A percentile compares a stretch with the other conserved stretches of the same genome.
Conservation (phyloP, 1,284 basidiomycete genomes). For the Trametes hirsuta region DNA sequence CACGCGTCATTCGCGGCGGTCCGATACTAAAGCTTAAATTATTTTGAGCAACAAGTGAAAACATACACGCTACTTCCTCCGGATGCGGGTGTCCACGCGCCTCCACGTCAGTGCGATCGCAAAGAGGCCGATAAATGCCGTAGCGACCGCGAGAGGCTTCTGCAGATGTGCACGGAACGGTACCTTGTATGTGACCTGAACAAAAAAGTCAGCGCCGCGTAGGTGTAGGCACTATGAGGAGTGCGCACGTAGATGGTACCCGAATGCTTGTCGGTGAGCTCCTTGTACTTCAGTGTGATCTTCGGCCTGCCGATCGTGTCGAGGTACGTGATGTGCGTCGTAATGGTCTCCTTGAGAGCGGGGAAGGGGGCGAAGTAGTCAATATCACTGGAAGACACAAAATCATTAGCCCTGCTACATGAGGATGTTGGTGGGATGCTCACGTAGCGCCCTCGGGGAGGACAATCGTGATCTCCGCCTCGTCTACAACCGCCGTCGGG, state of each 20-base stretch:
- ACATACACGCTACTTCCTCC: conserved; percentile 43
- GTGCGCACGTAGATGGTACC: conserved; percentile 71
- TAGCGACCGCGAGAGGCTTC: conserved; percentile 80
- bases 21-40: conserved; percentile 16
- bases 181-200: conserved; percentile 85
- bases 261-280: conserved; percentile 81
- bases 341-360: conserved; percentile 60
- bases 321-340: conserved; percentile 84
- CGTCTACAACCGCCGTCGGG: conserved; percentile 79
- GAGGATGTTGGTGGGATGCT: conserved; percentile 38
- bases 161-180: conserved; percentile 76
- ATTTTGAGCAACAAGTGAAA: conserved; percentile 15
- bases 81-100: conserved; percentile 69
- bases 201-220: conserved; percentile 3
- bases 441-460: conserved; percentile 94
- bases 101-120: conserved; percentile 59
- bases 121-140: conserved; percentile 69
- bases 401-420: not conserved
- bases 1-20: not conserved
- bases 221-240: not conserved
- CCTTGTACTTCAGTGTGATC: conserved; percentile 73
- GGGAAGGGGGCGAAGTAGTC: conserved; percentile 81
- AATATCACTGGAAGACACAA: conserved; percentile 60
- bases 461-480: conserved; percentile 81
- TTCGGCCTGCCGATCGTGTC: conserved; percentile 91